Base-by-base conservation (phyloP, 2,329 filamentous ascomycete species). In the Aspergillus sp. region DNA sequence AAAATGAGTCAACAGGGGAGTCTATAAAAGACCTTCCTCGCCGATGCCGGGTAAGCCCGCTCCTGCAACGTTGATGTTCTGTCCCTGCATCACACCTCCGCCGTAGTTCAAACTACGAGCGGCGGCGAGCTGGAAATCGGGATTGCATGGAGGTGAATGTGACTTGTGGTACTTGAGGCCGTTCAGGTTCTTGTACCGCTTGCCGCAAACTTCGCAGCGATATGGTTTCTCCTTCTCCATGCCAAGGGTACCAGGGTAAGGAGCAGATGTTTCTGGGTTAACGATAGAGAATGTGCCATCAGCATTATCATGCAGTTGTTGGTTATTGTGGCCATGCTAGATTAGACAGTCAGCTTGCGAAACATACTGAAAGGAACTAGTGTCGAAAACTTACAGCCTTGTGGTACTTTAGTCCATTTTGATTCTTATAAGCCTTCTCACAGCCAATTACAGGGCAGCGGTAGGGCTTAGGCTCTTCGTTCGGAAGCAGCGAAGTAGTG, bases 191-290 rank as follows among this genome's bases (percentile, higher is more conserved):
- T 99, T 99, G 82, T 99, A 99, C 56, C 95, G 91, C 83, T 99
- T 99, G 71, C 94, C 93, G 75, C 95, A 99, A 11, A 93, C 90
- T 67, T 98, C 93, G 77, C 95, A 99, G 74, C 93, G 93, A 77
- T 98, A 98, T 3, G 95, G 95, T 82, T 99, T 99, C 82, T 98
- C 94, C 77, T 98, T 99, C 80, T 99, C 95, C 95, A 99, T 99
- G n/a, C 95, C 95, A 41, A 97, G 83, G 1, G 95, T 98, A 34
- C 95, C 95, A 0, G 95, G 95, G 68, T 98, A 99, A 0, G 95
- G 95, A 1, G 92, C 87, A 30, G 91, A 95, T 0, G 95, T 98
- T 73, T 97, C 91, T 0, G 95, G 95, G 71, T 99, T 96, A 55
- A 99, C 94, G 68, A 99, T 99, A 0, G 94, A 98, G 75, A 97